Evolutionary conservation across 306 rosid genomes (phyloP).

Genomic region (Bauhinia variegata): DNA sequence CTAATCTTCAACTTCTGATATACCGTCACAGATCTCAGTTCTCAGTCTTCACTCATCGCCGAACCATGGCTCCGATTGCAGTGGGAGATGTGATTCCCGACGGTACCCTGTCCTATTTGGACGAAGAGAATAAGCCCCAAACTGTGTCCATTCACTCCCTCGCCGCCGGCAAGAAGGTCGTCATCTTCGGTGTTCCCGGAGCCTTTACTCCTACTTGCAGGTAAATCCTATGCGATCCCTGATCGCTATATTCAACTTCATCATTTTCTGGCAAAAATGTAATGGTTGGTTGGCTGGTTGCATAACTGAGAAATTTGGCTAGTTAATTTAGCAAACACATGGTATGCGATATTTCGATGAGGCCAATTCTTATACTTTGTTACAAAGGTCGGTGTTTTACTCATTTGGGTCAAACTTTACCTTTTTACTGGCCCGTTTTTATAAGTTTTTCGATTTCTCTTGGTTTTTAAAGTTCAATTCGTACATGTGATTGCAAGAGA

Average conservation of each 20-base stretch:
- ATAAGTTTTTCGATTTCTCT: too few species aligned
- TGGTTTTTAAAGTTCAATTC: neutral
- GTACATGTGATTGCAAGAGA: too few species aligned
- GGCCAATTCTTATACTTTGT: too few species aligned
- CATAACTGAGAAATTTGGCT: too few species aligned
- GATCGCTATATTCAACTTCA: neutral
- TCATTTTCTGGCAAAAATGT: neutral
- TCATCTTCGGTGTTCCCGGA: constrained; percentile 90
- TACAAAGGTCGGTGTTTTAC: too few species aligned
- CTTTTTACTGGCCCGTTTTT: too few species aligned
- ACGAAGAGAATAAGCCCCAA: constrained; percentile 56
- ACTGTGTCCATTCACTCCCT: constrained; percentile 63
- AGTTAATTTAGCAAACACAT: too few species aligned
- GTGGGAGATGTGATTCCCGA: constrained; percentile 71
- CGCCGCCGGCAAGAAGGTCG: constrained; percentile 70
- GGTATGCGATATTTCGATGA: too few species aligned
- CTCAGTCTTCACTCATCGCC: too few species aligned
- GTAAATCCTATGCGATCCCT: constrained; percentile 24
- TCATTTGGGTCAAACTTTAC: too few species aligned
- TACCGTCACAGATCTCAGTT: too few species aligned
- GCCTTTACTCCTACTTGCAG: constrained; percentile 96
- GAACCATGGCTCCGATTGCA: constrained; percentile 69
- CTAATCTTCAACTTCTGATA: too few species aligned
- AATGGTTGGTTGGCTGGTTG: constrained; percentile 16
- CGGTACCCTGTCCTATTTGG: constrained; percentile 62